A percentile compares a stretch with the other conserved stretches of the same genome.
Evolutionary conservation across 1,284 basidiomycete genomes (phyloP).

Genomic region (Boletellus sp.): DNA sequence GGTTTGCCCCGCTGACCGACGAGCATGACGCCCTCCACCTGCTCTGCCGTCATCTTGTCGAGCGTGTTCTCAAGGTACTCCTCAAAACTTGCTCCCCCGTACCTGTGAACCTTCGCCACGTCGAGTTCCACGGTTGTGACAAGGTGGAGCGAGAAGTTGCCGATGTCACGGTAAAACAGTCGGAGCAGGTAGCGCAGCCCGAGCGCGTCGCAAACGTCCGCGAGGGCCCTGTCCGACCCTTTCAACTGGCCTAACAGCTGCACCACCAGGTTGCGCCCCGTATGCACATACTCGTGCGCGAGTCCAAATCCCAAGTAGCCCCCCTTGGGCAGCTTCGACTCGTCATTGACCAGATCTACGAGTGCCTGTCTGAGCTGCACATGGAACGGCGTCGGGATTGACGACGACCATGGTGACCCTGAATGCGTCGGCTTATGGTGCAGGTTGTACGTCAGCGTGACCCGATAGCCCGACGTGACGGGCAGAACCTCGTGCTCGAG

Average conservation of each 20-base stretch:
- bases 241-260: slow-evolving; percentile 9
- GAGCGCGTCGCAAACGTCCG: slow-evolving; percentile 17
- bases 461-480: slow-evolving; percentile 37
- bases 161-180: neutral
- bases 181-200: slow-evolving; percentile 1
- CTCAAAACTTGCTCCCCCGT: too few species aligned
- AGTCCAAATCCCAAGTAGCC: slow-evolving; percentile 14
- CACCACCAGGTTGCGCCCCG: neutral
- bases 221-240: slow-evolving; percentile 37
- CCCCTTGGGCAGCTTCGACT: slow-evolving; percentile 1
- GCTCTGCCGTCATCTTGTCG: too few species aligned
- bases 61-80: too few species aligned
- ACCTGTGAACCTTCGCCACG: too few species aligned
- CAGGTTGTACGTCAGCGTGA: slow-evolving; percentile 43
- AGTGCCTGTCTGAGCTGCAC: slow-evolving; percentile 15
- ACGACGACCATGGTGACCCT: neutral
- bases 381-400: neutral
- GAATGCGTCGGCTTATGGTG: slow-evolving; percentile 12
- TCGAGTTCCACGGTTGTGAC: slow-evolving; percentile 21
- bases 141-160: neutral
- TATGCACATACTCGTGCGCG: slow-evolving; percentile 7
- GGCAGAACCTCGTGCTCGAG: slow-evolving; percentile 40
- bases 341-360: slow-evolving; percentile 36
- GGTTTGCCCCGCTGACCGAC: too few species aligned
- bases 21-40: too few species aligned